Base-by-base conservation (phyloP, 768 basidiomycete genomes). In the Boletus barrowsii region DNA sequence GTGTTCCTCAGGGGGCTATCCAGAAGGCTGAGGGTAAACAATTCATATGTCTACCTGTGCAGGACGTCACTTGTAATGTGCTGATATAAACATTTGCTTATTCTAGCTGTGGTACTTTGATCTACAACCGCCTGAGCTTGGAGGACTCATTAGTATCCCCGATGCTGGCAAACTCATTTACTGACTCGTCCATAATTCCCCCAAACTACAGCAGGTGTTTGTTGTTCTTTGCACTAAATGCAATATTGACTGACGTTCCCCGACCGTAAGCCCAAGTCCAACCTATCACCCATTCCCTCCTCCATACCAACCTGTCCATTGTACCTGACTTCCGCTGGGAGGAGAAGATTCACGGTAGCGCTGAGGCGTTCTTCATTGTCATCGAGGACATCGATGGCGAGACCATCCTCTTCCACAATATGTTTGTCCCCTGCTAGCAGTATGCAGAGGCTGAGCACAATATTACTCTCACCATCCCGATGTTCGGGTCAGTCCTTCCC, bases 301-400 rank as follows among this genome's bases (percentile, higher is more conserved):
- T 99, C 14, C 85, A 92, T 33, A 87, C 98, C 52, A 95, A 98
- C 59, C 73, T 99, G 15, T 93, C 92, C 3, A 94, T 99, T 66
- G 83, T 85, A 4, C 95, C 97, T n/a, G 97, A 98, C 67, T 99
- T 98, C 83, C 83, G 88, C 42, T 99, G 97, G 97, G 95, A 98
- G 39, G 91, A 93, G 63, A 92, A 92, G 70, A 83, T 94, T 9
- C 96, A 98, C 60, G 91, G 93, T 4, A 71, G 77, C 0, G 86
- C 92, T 0, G 93, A 98, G 71, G 84, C 88, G 0, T 99, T 99
- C 79, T 82, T 88, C 69, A 93, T 99, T 62, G 68, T 96, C 24
- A 93, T 98, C 26, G 95, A 98, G 69, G 96, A 99, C 62, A 93
- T 98, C 26, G 96, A 98, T 59, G 97, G 97, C 45, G 97, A 99